A percentile compares a stretch with the other conserved stretches of the same genome.
Evolutionary conservation across 768 basidiomycete genomes (phyloP).

Genomic region (Macrolepiota dolichaula): DNA sequence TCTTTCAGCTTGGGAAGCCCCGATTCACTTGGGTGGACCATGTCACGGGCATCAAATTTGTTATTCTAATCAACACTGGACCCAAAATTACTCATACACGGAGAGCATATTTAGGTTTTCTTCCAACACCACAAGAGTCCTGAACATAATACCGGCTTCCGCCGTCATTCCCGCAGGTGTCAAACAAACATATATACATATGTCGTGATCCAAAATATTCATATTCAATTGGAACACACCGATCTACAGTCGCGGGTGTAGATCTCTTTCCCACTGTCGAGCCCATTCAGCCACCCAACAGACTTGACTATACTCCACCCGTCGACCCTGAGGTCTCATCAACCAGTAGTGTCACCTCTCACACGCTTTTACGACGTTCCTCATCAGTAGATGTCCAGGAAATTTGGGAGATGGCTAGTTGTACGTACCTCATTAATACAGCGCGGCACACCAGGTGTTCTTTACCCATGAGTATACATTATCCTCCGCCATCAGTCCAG

Average conservation of each 20-base stretch:
- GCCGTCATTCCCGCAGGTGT: neutral
- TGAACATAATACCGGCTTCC: neutral
- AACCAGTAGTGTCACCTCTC: neutral
- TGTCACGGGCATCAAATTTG: neutral
- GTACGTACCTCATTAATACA: neutral
- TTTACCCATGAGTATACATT: neutral
- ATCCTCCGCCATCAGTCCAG: neutral
- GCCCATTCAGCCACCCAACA: slow-evolving; percentile 1
- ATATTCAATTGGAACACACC: neutral
- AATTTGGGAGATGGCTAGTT: neutral
- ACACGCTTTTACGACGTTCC: neutral
- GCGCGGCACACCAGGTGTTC: neutral
- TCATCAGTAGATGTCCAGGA: neutral
- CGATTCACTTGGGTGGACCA: neutral
- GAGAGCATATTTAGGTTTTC: too few species aligned
- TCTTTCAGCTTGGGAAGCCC: neutral
- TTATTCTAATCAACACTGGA: too few species aligned
- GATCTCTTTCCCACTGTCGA: neutral
- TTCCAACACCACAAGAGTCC: neutral
- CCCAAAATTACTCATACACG: too few species aligned
- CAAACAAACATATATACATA: neutral
- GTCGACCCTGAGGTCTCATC: neutral
- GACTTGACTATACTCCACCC: neutral
- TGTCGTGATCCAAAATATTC: neutral
- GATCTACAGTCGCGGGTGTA: neutral